Evolutionary conservation across 1,139 yeast genomes (phyloP).

Genomic region (Nadsonia commutata): DNA sequence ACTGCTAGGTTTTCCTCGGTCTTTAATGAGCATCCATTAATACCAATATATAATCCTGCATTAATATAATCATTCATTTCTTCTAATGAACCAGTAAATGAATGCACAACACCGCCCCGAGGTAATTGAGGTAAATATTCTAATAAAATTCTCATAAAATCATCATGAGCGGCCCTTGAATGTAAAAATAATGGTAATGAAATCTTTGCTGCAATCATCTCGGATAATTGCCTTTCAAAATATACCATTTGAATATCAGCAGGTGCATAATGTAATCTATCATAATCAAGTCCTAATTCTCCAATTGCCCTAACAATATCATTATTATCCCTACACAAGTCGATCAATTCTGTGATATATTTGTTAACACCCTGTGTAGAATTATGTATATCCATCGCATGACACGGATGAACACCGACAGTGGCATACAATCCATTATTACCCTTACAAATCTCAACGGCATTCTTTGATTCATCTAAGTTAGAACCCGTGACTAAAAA

Average conservation of each 20-base stretch:
- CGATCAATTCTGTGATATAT: conserved; percentile 1
- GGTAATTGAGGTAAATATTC: conserved; percentile 36
- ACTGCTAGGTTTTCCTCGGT: conserved; percentile 59
- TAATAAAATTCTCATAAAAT: conserved; percentile 46
- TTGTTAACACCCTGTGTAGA: conserved; percentile 6
- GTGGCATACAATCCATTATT: conserved; percentile 39
- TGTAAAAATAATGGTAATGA: conserved; percentile 72
- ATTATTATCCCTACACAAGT: neutral
- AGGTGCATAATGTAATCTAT: conserved; percentile 63
- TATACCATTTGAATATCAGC: conserved; percentile 50
- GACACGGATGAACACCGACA: conserved; percentile 91
- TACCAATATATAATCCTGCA: conserved; percentile 57
- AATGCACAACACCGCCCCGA: conserved; percentile 68
- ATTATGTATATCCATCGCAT: conserved; percentile 48
- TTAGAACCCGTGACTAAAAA: conserved; percentile 79
- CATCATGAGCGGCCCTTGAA: conserved; percentile 78
- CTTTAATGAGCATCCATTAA: conserved; percentile 87
- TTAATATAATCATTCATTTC: conserved; percentile 41
- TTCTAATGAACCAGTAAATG: conserved; percentile 72
- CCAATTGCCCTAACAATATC: conserved; percentile 59
- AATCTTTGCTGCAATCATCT: conserved; percentile 34
- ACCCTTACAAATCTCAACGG: conserved; percentile 30
- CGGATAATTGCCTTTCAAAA: conserved; percentile 57
- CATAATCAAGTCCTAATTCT: conserved; percentile 89
- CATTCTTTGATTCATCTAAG: conserved; percentile 42